These are phyloP conservation scores for Chrysoporthe austroafricana DNA, from an alignment of 2,329 filamentous ascomycete species.

Conservation along the genomic window DNA sequence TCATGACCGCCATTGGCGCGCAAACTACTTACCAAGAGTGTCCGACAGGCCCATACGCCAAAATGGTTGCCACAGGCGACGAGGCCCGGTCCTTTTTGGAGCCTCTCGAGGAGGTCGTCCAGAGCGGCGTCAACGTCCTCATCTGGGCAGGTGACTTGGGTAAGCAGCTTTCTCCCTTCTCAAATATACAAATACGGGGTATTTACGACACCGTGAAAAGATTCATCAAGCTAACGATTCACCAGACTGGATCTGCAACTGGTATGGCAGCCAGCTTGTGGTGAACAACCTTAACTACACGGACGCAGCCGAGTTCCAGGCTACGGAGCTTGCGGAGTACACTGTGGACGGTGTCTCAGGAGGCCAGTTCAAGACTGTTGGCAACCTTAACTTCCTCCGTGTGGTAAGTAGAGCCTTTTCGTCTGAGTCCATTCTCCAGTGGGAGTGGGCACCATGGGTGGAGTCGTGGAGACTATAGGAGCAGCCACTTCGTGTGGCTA, in stretches of 20 bases:
- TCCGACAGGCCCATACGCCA: slow-evolving; percentile 39
- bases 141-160: slow-evolving; percentile 60
- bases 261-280: slow-evolving; percentile 53
- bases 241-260: slow-evolving; percentile 62
- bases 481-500: neutral
- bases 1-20: slow-evolving; percentile 51
- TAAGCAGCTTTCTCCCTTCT: slow-evolving; percentile 25
- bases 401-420: slow-evolving; percentile 34
- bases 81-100: slow-evolving; percentile 48
- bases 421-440: neutral
- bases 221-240: slow-evolving; percentile 18
- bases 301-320: slow-evolving; percentile 45
- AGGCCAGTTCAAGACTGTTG: slow-evolving; percentile 55
- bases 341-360: slow-evolving; percentile 50
- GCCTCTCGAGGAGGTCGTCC: slow-evolving; percentile 48
- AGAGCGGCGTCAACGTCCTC: slow-evolving; percentile 52
- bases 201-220: too few relatives aligned
- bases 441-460: neutral
- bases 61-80: slow-evolving; percentile 47
- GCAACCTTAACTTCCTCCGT: slow-evolving; percentile 53
- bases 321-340: slow-evolving; percentile 45
- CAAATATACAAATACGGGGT: neutral
- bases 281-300: slow-evolving; percentile 51
- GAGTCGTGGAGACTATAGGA: neutral
- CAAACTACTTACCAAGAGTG: slow-evolving; percentile 47